Evolutionary conservation across 495 filamentous ascomycete genomes (phyloP), one percentile per base, ranked within the genome.

Genomic region (Penicillium cosmopolitanum): DNA sequence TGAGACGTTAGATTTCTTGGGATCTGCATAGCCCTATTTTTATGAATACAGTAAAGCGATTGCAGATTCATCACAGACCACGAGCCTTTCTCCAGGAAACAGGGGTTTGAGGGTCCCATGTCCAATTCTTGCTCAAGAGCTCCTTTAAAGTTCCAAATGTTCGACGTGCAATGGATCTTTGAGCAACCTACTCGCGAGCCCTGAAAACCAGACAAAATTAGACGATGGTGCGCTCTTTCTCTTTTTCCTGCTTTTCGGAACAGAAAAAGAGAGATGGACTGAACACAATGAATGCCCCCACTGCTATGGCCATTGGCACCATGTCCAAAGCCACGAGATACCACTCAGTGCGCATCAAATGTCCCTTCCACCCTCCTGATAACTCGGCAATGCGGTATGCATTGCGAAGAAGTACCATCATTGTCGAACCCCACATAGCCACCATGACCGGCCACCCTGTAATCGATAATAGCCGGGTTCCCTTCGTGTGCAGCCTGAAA

Each of bases 311-410:
- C 46, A 57, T 57, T 2, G 46, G 55, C 21, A 13, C 55, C 55
- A 57, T 57, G 21, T 57, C 55, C 5, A 57, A 57, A 16, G 31
- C 19, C 33, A 57, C 38, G 23, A 57, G 55, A 50, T 57, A 57
- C 31, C 46, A 40, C n/a, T 57, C 55, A 23, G 55, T 57, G 13
- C 44, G 55, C 44, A 40, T n/a, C 15, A 50, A 8, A 38, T 57
- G 55, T 1, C 55, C 55, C 10, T 51, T 57, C 55, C 55, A 57
- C 42, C 55, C 55, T 28, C 35, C 55, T 21, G 44, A 51, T 16
- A 57, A 11, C 31, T 57, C 55, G 19, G 25, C 55, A 5, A 57
- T 57, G 1, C 55, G 55, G 43, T 57, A 57, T 16, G 18, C 55
- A 40, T 57, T 57, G 46, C 55, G 55, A 13, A 57, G 5, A 23